These are phyloP conservation scores for Candida qinlingensis DNA, from an alignment of 805 yeast genomes.

Conservation along the genomic window DNA sequence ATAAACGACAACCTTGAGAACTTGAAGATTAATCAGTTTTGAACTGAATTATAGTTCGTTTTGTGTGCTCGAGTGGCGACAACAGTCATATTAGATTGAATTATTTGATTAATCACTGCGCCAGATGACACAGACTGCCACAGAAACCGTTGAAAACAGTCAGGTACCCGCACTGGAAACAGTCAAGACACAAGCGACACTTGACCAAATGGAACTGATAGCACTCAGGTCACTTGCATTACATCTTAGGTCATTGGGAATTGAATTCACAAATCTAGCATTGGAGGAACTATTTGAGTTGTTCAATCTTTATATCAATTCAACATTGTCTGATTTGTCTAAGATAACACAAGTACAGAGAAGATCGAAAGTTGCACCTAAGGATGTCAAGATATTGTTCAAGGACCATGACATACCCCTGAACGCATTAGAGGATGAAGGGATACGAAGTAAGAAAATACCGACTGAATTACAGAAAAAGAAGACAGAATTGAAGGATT, in stretches of 20 bases:
- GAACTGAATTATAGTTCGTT: too few relatives aligned
- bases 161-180: neutral
- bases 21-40: too few relatives aligned
- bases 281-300: constrained; percentile 33
- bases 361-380: constrained; percentile 46
- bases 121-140: neutral
- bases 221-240: constrained; percentile 32
- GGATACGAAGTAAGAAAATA: constrained; percentile 18
- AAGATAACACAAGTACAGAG: constrained; percentile 55
- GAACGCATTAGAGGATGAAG: constrained; percentile 35
- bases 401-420: constrained; percentile 37
- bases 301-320: constrained; percentile 31
- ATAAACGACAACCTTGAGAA: too few relatives aligned
- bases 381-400: constrained; percentile 44
- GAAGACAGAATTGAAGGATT: constrained; percentile 12
- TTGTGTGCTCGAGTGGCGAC: too few relatives aligned
- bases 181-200: constrained; percentile 3
- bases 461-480: constrained; percentile 13
- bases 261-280: constrained; percentile 30
- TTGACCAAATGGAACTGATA: constrained; percentile 27
- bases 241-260: constrained; percentile 30
- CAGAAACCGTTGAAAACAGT: neutral
- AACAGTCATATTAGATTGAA: too few relatives aligned
- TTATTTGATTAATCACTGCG: too few relatives aligned
- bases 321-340: constrained; percentile 38